Base-by-base conservation (phyloP, 176 grass and related monocot species). In the Dendrocalamus sinicus region DNA sequence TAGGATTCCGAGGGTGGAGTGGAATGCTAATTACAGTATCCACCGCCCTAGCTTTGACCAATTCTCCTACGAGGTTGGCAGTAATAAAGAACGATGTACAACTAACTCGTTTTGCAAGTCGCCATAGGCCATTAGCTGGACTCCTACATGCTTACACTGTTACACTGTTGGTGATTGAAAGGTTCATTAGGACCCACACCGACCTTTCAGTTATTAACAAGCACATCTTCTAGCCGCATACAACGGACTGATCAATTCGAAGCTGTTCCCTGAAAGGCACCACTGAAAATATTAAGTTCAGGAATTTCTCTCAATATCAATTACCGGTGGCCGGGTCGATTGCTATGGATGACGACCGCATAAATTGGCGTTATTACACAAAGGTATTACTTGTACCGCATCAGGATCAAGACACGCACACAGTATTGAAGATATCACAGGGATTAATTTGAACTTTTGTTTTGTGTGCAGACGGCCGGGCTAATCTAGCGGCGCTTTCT, bases 131-230 rank as follows among this genome's bases (percentile, higher is more conserved):
- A 46, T 67, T 67, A 88, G 72, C 51, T 88, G 79, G 57, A 50
- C 63, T 30, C 59, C 68, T 47, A 50, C 59, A 41, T 81, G 53
- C 39, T 69, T n/a, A 53, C 57, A 72, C 67, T 35, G n/a, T 59
- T 39, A 19, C 16, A 23, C 57, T 91, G 67, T 51, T 47, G 39
- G 53, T 75, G 79, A 84, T 48, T 89, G 64, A 40, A 62, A 86
- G 74, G 57, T 12, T 70, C 20, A 35, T 54, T 73, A 19, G 68
- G 17, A 16, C 6, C 75, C 32, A 59, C 58, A 12, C n/a, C 28
- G 50, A 45, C 26, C 76, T 67, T 82, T 72, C 40, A 67, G n/a
- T 43, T 35, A 53, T 22, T 63, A 44, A 61, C 41, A 22, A 12
- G 26, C 43, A 40, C 28, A 13, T 51, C 43, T 26, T 81, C 43